Evolutionary conservation across 2,329 filamentous ascomycete genomes (phyloP), one percentile per base, ranked within the genome.

Genomic region (Chrysosphaeria jannelii): DNA sequence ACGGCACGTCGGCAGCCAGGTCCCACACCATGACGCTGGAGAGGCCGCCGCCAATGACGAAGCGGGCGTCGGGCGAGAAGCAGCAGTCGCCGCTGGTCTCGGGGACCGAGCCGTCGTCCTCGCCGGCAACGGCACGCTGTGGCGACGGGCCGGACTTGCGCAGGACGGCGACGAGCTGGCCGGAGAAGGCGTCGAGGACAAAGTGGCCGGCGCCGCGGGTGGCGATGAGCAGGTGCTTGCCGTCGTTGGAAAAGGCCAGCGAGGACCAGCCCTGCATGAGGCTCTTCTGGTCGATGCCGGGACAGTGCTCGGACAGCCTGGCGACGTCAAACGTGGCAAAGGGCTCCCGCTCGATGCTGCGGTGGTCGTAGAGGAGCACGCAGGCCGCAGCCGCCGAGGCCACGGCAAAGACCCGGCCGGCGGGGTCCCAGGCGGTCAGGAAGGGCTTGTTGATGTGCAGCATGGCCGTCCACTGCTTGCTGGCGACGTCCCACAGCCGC

Each of bases 231-330:
- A 97, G 46, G 29, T 62, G 62, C 38, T 89, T 89, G 10, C 85
- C 85, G 36, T 97, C 85, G 36, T 97, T 97, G 27, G 75, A 85
- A 40, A 97, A 93, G 36, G 90, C 78, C 20, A 97, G 54, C 34
- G 71, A 78, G 2, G 74, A 85, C 85, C 85, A 97, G 8, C 67
- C 67, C 24, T 55, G 56, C 29, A 59, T 48, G 2, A 56, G 44
- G 24, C 70, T 63, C 22, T 66, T 57, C 5, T 51, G 43, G 31
- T 58, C 48, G 23, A 50, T 35, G 36, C 45, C 28, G 36, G 47
- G 39, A 21, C 49, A 48, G 23, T 51, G 45, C 26, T 67, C 60
- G n/a, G n/a, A n/a, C n/a, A n/a, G n/a, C n/a, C n/a, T n/a, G 13
- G 63, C 45, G 10, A 93, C 50, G 37, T 93, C 81, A 36, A 93